Conservation (phyloP, 805 yeast genomes). For the Saccharomycopsis fermentans region DNA sequence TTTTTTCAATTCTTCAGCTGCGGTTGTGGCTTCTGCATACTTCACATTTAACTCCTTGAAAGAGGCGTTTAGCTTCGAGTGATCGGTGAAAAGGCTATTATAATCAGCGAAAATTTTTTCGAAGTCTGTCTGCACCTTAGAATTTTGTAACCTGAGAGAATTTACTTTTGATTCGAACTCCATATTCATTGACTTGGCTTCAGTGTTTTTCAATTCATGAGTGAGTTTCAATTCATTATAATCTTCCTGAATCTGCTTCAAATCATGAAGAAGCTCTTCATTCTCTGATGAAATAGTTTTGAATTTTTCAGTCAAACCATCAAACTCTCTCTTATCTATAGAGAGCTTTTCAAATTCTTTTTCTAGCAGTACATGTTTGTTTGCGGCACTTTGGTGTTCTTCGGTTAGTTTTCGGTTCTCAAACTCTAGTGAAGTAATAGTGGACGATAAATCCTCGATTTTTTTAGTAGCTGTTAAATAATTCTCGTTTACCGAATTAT, state of each 20-base stretch:
- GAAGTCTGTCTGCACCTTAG: slow-evolving; percentile 7
- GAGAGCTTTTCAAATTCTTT: neutral
- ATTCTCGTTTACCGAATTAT: neutral
- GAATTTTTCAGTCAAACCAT: neutral
- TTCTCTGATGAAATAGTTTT: neutral
- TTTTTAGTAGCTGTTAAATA: neutral
- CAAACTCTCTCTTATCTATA: neutral
- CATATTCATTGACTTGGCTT: neutral
- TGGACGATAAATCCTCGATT: neutral
- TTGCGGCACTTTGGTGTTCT: neutral
- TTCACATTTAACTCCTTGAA: slow-evolving; percentile 1
- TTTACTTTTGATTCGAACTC: slow-evolving; percentile 1
- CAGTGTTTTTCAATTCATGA: neutral
- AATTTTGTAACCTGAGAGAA: neutral
- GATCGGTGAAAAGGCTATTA: slow-evolving; percentile 10
- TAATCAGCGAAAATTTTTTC: slow-evolving; percentile 14
- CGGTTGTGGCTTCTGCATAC: neutral
- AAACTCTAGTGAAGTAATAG: neutral
- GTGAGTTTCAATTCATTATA: neutral
- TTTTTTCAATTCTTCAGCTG: neutral
- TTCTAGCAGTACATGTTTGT: neutral
- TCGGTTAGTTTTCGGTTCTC: neutral
- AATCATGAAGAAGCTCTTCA: neutral
- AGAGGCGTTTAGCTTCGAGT: neutral
- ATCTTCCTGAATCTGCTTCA: neutral